A percentile compares a stretch with the other conserved stretches of the same genome.
phyloP scores from a whole-genome alignment of 805 yeast species.

The Soucietia sequanensis region DNA sequence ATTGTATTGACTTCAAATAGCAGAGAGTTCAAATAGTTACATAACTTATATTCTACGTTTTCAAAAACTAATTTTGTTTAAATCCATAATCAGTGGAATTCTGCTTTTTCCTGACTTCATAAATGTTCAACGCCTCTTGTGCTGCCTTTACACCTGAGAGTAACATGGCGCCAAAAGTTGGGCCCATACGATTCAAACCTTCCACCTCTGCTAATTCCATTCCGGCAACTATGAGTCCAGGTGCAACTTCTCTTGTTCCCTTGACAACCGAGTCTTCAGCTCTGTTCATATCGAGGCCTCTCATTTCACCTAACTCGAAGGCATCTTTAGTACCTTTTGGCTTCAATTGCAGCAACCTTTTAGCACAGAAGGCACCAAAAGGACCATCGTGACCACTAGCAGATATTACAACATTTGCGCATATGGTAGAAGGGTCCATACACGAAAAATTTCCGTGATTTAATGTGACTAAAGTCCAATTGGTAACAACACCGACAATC shows the following conservation, averaged over 20 bases:
- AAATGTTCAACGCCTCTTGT: conserved; percentile 44
- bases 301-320: conserved; percentile 60
- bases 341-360: conserved; percentile 45
- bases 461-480: conserved; percentile 77
- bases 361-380: conserved; percentile 76
- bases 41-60: too few species aligned
- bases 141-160: conserved; percentile 80
- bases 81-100: conserved; percentile 12
- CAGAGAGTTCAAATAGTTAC: too few species aligned
- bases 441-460: conserved; percentile 76
- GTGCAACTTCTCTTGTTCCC: conserved; percentile 61
- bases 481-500: conserved; percentile 78
- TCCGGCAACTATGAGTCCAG: conserved; percentile 68
- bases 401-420: conserved; percentile 60
- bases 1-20: too few species aligned
- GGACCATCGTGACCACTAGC: conserved; percentile 85
- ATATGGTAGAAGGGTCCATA: conserved; percentile 82
- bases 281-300: conserved; percentile 74
- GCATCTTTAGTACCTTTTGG: conserved; percentile 15
- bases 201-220: conserved; percentile 80
- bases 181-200: conserved; percentile 81
- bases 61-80: too few species aligned
- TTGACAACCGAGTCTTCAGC: conserved; percentile 77
- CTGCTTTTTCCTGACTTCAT: conserved; percentile 36
- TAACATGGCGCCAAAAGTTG: conserved; percentile 81